Conservation (phyloP, 176 grass and related monocot genomes). For the Rhynchospora pubera region DNA sequence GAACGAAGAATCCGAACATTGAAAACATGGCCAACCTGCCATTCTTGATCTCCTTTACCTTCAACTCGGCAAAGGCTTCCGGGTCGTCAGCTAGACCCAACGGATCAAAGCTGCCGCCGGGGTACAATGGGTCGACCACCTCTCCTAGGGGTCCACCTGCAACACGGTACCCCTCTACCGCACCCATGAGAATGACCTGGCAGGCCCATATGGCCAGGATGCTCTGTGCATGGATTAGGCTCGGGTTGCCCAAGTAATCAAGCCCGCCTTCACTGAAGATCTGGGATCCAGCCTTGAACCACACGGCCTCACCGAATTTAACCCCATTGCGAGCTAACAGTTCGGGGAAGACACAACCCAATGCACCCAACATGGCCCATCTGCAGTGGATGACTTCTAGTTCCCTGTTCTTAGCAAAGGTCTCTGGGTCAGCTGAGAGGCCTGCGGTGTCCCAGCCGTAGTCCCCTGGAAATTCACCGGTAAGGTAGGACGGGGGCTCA, state of each 20-base stretch:
- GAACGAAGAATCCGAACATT: constrained; percentile 76
- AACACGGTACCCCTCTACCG: constrained; percentile 66
- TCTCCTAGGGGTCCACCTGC: constrained; percentile 56
- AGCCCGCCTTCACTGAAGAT: constrained; percentile 69
- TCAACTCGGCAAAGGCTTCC: constrained; percentile 54
- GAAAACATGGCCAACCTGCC: constrained; percentile 66
- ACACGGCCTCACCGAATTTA: constrained; percentile 76
- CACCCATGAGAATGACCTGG: constrained; percentile 59
- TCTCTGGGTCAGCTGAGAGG: constrained; percentile 49
- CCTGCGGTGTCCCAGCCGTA: constrained; percentile 55
- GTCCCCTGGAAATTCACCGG: constrained; percentile 49
- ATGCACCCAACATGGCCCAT: constrained; percentile 65
- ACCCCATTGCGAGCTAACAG: constrained; percentile 50
- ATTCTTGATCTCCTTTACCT: constrained; percentile 88
- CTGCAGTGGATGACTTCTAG: constrained; percentile 64
- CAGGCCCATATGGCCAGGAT: constrained; percentile 59
- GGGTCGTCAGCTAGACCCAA: constrained; percentile 58
- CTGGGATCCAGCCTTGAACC: constrained; percentile 69
- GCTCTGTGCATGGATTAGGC: constrained; percentile 52
- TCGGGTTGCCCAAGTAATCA: constrained; percentile 67
- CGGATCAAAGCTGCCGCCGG: constrained; percentile 52
- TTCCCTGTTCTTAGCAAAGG: constrained; percentile 70
- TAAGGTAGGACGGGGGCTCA: constrained; percentile 46
- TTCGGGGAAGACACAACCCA: constrained; percentile 76
- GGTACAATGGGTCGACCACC: constrained; percentile 52